Evolutionary conservation across 1,284 basidiomycete genomes (phyloP).

Genomic region (Ustilago hordei): DNA sequence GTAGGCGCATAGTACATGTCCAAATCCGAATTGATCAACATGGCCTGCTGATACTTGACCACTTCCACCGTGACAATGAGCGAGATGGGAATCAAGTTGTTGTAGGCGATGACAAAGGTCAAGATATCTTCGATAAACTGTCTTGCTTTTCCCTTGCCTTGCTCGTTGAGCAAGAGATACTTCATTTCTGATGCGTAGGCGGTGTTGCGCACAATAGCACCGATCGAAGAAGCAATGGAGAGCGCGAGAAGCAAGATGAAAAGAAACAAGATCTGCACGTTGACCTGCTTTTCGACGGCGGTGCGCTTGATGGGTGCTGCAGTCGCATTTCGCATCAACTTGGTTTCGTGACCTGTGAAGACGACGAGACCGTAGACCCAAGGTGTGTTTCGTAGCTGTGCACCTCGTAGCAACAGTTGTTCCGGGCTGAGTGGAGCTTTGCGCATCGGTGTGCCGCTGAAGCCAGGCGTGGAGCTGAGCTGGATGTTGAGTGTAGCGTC

Average conservation of each 20-base stretch:
- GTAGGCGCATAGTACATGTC: constrained; percentile 86
- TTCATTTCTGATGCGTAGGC: constrained; percentile 57
- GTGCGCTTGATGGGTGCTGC: constrained; percentile 95
- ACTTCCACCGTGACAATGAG: constrained; percentile 99
- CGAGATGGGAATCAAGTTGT: constrained; percentile 98
- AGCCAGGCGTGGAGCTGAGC: constrained; percentile 59
- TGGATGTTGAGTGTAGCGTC: constrained; percentile 79
- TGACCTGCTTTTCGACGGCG: constrained; percentile 94
- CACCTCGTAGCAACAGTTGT: constrained; percentile 91
- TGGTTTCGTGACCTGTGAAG: constrained; percentile 98
- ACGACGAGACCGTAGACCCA: constrained; percentile 96
- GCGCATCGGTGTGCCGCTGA: constrained; percentile 63
- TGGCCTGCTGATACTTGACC: constrained; percentile 97
- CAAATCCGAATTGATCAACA: constrained; percentile 91
- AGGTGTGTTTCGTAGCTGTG: constrained; percentile 93
- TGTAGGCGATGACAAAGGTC: constrained; percentile 98
- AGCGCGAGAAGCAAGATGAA: constrained; percentile 88
- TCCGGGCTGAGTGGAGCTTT: constrained; percentile 89
- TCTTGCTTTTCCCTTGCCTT: constrained; percentile 64
- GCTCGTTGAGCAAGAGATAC: constrained; percentile 61
- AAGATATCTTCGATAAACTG: constrained; percentile 81
- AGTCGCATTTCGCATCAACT: constrained; percentile 92
- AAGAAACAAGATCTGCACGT: constrained; percentile 94
- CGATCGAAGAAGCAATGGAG: constrained; percentile 90
- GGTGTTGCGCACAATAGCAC: constrained; percentile 78